A percentile compares a stretch with the other conserved stretches of the same genome.
These are phyloP conservation scores for Gliomastix tumulicola DNA, from an alignment of 2,329 filamentous ascomycete genomes.

Conservation along the genomic window DNA sequence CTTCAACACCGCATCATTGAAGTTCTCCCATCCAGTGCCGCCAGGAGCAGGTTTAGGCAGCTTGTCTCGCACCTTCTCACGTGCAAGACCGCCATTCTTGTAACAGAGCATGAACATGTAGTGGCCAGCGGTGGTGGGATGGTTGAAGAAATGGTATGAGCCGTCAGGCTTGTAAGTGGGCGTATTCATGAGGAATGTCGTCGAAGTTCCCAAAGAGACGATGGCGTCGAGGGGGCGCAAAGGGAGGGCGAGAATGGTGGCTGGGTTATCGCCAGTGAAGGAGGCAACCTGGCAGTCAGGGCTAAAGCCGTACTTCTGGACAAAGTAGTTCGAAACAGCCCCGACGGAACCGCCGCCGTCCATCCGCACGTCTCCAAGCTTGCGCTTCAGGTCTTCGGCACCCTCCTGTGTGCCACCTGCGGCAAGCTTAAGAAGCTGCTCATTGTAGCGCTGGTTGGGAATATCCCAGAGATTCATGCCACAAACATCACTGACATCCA, in stretches of 20 bases:
- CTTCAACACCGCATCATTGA: conserved; percentile 66
- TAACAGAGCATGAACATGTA: conserved; percentile 99
- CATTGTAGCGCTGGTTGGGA: conserved; percentile 62
- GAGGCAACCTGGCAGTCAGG: conserved; percentile 69
- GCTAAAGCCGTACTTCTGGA: conserved; percentile 69
- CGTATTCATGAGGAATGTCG: conserved; percentile 96
- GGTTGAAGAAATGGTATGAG: conserved; percentile 96
- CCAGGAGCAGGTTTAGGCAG: conserved; percentile 49
- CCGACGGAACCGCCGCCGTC: conserved; percentile 80
- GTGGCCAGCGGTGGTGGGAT: conserved; percentile 80
- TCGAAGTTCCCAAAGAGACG: conserved; percentile 89
- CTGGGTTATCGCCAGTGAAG: conserved; percentile 93
- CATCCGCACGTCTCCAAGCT: conserved; percentile 72
- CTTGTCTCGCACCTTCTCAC: conserved; percentile 80
- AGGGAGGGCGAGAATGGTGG: conserved; percentile 87
- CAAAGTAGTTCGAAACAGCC: conserved; percentile 70
- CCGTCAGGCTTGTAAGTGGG: conserved; percentile 85
- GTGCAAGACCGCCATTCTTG: conserved; percentile 92
- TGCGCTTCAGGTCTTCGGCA: conserved; percentile 57
- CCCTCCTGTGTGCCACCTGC: conserved; percentile 56
- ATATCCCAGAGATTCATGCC: conserved; percentile 98
- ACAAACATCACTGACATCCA: conserved; percentile 91
- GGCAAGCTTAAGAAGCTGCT: conserved; percentile 67
- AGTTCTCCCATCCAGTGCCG: conserved; percentile 63
- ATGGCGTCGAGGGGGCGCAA: conserved; percentile 86